Conservation (phyloP, 306 rosid species). For the Malus fusca region DNA sequence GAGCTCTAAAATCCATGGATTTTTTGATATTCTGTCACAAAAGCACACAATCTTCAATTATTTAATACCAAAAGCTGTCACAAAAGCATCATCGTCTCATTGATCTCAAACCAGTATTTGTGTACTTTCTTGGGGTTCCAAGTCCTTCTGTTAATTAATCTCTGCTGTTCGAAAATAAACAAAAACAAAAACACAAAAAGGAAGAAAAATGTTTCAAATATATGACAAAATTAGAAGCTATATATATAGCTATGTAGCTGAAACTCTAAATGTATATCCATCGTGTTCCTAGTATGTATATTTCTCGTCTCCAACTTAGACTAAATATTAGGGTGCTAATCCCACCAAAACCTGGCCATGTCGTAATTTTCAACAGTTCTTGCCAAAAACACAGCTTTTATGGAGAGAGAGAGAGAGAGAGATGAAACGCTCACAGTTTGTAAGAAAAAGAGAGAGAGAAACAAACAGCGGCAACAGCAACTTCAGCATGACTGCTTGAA, state of each 20-base stretch:
- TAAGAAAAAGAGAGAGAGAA: background rate
- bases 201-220: background rate
- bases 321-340: background rate
- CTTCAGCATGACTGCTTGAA: slow-evolving; percentile 13
- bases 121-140: slow-evolving; percentile 7
- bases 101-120: background rate
- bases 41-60: background rate
- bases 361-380: background rate
- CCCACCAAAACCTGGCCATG: background rate
- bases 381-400: background rate
- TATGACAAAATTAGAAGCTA: background rate
- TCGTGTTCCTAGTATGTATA: background rate
- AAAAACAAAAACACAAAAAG: background rate
- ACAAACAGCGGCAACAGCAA: slow-evolving; percentile 7
- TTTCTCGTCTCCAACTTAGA: background rate
- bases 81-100: background rate
- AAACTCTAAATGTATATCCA: background rate
- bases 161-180: background rate
- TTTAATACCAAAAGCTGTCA: background rate
- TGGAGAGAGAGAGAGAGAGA: background rate
- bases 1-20: slow-evolving; percentile 36
- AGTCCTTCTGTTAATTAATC: background rate
- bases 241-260: background rate
- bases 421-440: slow-evolving; percentile 1
- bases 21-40: background rate